Conservation (phyloP, 164 flowering plant genomes). For the Protea cynaroides region DNA sequence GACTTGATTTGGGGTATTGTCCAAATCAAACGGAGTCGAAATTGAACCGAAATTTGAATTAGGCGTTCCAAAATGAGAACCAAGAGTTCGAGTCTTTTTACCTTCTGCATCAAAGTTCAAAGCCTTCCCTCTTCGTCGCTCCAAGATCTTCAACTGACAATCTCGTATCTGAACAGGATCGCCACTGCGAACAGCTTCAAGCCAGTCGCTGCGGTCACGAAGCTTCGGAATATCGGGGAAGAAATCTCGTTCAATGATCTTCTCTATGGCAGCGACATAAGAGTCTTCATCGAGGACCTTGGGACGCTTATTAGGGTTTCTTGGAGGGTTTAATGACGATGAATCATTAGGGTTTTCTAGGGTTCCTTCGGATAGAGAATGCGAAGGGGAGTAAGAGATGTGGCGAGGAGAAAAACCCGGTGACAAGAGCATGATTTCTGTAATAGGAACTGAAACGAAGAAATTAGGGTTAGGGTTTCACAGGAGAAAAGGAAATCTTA, state of each 20-base stretch:
- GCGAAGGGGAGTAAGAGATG: slow-evolving; percentile 50
- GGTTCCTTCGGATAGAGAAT: slow-evolving; percentile 17
- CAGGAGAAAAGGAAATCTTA: no score
- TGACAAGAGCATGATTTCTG: slow-evolving; percentile 61
- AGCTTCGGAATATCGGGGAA: slow-evolving; percentile 92
- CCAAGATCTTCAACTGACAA: slow-evolving; percentile 89
- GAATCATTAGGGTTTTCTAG: slow-evolving; percentile 10
- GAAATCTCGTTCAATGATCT: slow-evolving; percentile 87
- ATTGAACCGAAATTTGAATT: slow-evolving; percentile 39
- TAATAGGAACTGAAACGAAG: not conserved
- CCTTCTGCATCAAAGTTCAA: slow-evolving; percentile 17
- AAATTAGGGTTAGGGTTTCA: no score
- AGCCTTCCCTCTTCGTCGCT: slow-evolving; percentile 47
- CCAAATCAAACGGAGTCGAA: slow-evolving; percentile 42
- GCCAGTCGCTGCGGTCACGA: slow-evolving; percentile 86
- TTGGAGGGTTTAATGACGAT: not conserved
- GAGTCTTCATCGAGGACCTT: slow-evolving; percentile 79
- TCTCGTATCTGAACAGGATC: slow-evolving; percentile 85
- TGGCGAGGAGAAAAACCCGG: slow-evolving; percentile 94
- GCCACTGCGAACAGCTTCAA: slow-evolving; percentile 59
- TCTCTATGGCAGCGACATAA: slow-evolving; percentile 76
- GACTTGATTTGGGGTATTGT: slow-evolving; percentile 27
- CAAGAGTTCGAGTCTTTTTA: slow-evolving; percentile 36
- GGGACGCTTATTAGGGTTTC: slow-evolving; percentile 19
- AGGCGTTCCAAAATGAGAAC: slow-evolving; percentile 1